A percentile compares a stretch with the other conserved stretches of the same genome.
phyloP scores from a whole-genome alignment of 2,329 filamentous ascomycete species.

The Aspergillus neotritici region DNA sequence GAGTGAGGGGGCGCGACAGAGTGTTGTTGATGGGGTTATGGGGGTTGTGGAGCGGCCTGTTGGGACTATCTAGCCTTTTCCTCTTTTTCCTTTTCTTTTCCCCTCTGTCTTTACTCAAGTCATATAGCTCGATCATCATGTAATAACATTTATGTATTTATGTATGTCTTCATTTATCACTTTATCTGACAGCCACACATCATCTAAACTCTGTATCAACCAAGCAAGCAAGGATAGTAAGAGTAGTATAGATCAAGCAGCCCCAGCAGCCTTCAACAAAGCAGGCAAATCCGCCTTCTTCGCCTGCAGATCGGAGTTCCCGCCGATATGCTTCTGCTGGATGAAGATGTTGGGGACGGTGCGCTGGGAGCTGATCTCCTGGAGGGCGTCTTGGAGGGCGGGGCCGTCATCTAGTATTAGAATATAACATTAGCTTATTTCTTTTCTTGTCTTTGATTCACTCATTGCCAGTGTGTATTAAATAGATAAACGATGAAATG shows the following conservation, averaged over 20 bases:
- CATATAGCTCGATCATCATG: neutral
- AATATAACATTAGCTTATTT: neutral
- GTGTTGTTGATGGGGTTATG: constrained; percentile 80
- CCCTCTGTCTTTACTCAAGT: too few species aligned
- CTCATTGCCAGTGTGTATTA: neutral
- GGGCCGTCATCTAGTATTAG: constrained; percentile 66
- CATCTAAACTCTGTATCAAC: neutral
- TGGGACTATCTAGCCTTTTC: constrained; percentile 52
- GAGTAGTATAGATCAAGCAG: constrained; percentile 42
- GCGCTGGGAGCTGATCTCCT: constrained; percentile 72
- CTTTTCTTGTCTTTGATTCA: too few species aligned
- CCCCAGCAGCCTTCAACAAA: constrained; percentile 60
- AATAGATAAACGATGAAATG: neutral
- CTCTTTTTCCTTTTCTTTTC: too few species aligned
- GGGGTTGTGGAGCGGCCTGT: constrained; percentile 82
- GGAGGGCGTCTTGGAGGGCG: constrained; percentile 76
- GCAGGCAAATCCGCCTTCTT: constrained; percentile 58
- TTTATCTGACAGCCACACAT: too few species aligned
- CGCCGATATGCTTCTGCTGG: constrained; percentile 82
- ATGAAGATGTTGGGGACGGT: constrained; percentile 98
- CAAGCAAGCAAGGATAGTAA: neutral
- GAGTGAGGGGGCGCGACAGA: constrained; percentile 73
- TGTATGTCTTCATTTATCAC: neutral
- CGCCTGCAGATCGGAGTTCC: constrained; percentile 81
- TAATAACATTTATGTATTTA: neutral